Base-by-base conservation (phyloP, 148 eudicot genomes). In the Camellia japonica region DNA sequence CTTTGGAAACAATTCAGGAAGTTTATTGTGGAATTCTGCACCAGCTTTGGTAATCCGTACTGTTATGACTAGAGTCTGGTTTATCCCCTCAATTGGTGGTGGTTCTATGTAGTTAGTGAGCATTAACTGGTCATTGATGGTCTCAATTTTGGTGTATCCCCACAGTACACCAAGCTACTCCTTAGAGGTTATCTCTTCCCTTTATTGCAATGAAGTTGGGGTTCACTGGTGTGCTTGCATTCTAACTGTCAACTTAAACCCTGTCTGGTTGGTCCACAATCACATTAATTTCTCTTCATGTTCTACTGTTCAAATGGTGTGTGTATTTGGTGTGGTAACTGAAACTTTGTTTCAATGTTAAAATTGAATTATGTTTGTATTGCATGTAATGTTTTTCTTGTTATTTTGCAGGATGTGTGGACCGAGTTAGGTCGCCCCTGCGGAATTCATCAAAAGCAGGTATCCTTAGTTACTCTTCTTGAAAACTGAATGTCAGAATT, bases 361-460 rank as follows among this genome's bases (percentile, higher is more conserved):
- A 56, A 78, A 65, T 68, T 14, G 9, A 74, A 44, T 52, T 62
- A 46, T 64, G 8, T 66, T 23, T 42, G 8, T 60, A 46, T 62
- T 3, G 67, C 18, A 68, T 51, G 23, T 67, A 23, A 7, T 6
- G 12, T 38, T 7, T 42, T 49, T 79, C 59, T 23, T 60, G 54
- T 66, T 6, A 49, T 41, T 74, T 77, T 77, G 83, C 87, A 95
- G 97, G 98, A 95, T 82, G 90, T 91, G 49, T 93, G 96, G 98
- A 89, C 92, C 72, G 97, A 93, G 64, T 87, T 95, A 76, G 98
- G 98, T 43, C 94, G 96, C 41, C 98, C 98, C 19, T 89, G 97
- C 82, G 95, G 94, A 65, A 89, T 95, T 84, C 90, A 95, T 85
- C 98, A 93, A 78, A 95, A 95, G 83, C 95, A 95, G 98, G 98